A percentile compares a stretch with the other conserved stretches of the same genome.
phyloP scores from a whole-genome alignment of 108 stramenopile species.

The Discostella stelligeroides region DNA sequence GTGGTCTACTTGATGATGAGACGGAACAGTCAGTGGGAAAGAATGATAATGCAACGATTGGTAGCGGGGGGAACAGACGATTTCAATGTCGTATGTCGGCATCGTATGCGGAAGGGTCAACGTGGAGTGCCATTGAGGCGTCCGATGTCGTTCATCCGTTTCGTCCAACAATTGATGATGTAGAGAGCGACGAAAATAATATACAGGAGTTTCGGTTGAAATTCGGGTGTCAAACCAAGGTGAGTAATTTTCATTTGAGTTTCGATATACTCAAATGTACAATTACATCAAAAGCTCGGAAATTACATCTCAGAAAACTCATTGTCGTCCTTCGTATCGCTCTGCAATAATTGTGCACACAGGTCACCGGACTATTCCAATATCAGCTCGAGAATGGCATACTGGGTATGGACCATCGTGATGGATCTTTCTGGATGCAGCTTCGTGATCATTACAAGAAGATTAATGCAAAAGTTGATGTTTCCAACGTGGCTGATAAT shows the following conservation, averaged over 20 bases:
- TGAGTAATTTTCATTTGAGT: constrained; percentile 5
- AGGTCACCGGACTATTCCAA: constrained; percentile 82
- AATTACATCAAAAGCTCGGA: too few relatives aligned
- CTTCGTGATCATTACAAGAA: constrained; percentile 49
- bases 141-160: constrained; percentile 57
- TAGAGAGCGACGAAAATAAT: not conserved
- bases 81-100: constrained; percentile 16
- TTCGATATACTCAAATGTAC: not conserved
- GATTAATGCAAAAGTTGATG: not conserved
- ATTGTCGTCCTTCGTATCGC: not conserved
- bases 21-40: not conserved
- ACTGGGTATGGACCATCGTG: constrained; percentile 73
- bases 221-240: constrained; percentile 92
- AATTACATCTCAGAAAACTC: not conserved
- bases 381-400: constrained; percentile 93
- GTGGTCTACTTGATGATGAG: too few relatives aligned
- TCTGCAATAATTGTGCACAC: not conserved
- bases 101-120: constrained; percentile 62
- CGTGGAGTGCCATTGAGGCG: constrained; percentile 66
- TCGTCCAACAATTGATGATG: constrained; percentile 25
- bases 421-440: constrained; percentile 62
- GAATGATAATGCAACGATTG: not conserved
- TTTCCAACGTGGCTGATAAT: constrained; percentile 7
- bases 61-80: not conserved
- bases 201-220: constrained; percentile 67